Evolutionary conservation across 108 stramenopile genomes (phyloP), one percentile per base, ranked within the genome.

Genomic region (Hondaea fermentalgiana): DNA sequence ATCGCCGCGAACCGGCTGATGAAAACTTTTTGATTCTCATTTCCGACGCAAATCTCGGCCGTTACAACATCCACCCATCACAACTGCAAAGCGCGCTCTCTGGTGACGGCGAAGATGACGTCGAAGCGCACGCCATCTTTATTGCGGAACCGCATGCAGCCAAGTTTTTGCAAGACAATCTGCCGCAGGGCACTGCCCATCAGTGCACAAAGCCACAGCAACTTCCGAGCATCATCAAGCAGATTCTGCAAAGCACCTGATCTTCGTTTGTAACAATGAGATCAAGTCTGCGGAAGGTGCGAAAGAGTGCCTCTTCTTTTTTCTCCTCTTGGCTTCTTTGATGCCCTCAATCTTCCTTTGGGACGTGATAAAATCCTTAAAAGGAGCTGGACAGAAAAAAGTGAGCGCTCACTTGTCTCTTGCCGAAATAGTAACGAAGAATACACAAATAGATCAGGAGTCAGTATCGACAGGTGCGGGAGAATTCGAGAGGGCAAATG

Each of bases 41-140:
- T 43, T 94, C 93, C 12, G 97, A 97, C 89, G 97, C 97, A 8
- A 97, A 97, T 72, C 91, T 97, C 0, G 71, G 91, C 19, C 92
- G 97, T 12, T 97, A 97, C 93, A 89, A 95, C 6, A 96, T 97
- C 47, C 90, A 90, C 35, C 93, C 95, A 5, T 16, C 5, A 12
- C 19, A 76, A 87, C 42, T 89, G 51, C 57, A 58, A 17, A 44
- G 35, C 6, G 88, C 88, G 44, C 64, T 90, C 57, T 21, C 21
- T 17, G 64, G 64, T 10, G 76, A 42, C 4, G 35, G n/a, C 14
- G 19, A 10, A 10, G 55, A 44, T 8, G 60, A 35, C 53, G 90
- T 90, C 45, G 45, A 55, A 17, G 76, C 59, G 60, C 89, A 91
- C 45, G 72, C 51, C 25, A 57, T 91, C 29, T 51, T 89, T 47